A percentile compares a stretch with the other conserved stretches of the same genome.
Evolutionary conservation across 176 grass and related monocot species (phyloP).

Genomic region (Otatea glauca): DNA sequence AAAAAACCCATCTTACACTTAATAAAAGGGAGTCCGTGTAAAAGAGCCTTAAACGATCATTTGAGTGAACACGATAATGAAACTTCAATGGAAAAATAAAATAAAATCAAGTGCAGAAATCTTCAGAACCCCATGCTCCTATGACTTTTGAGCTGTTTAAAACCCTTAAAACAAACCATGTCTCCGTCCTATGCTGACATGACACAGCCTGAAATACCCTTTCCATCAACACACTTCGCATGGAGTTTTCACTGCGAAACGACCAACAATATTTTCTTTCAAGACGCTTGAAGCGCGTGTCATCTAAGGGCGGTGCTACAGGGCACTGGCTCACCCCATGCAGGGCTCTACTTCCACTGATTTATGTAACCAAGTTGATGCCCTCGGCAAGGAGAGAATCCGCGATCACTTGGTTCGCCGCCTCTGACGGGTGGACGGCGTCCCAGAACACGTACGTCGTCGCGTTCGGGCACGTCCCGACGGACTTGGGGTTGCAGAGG

Average conservation of each 20-base stretch:
- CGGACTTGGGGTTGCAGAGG: conserved; percentile 82
- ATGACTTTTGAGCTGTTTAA: not conserved
- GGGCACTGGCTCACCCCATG: not conserved
- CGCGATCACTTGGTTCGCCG: conserved; percentile 81
- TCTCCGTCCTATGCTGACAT: too few species aligned
- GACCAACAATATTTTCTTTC: conserved; percentile 29
- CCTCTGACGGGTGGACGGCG: conserved; percentile 81
- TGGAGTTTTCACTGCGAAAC: not conserved
- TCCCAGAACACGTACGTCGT: conserved; percentile 94
- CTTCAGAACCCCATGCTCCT: not conserved
- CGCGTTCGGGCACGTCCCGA: conserved; percentile 88
- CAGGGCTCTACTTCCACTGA: not conserved
- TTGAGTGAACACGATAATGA: not conserved
- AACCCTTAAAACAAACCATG: not conserved
- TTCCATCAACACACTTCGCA: not conserved
- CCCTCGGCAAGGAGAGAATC: conserved; percentile 65
- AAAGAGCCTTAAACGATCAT: not conserved
- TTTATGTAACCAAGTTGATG: conserved; percentile 62
- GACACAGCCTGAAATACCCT: not conserved
- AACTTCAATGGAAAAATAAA: not conserved
- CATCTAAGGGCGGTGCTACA: not conserved
- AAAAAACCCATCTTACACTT: too few species aligned
- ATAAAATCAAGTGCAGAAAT: not conserved
- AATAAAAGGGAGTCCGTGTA: not conserved
- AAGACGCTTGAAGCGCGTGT: not conserved